Evolutionary conservation across 1,284 basidiomycete genomes (phyloP), one percentile per base, ranked within the genome.

Genomic region (Cutaneotrichosporon cavernicola): DNA sequence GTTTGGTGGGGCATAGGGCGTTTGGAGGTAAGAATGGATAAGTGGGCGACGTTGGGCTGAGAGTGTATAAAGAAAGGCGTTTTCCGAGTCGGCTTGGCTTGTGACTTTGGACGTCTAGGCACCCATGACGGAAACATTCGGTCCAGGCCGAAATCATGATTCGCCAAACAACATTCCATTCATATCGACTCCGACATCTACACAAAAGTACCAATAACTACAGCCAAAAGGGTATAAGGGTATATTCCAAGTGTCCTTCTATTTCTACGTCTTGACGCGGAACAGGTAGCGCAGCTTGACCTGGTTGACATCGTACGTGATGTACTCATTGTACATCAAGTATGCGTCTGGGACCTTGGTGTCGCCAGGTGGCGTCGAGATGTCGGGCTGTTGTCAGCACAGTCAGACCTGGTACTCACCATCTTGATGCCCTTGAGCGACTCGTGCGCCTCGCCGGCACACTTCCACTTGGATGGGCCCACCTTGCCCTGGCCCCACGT

Each of bases 301-400:
- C 60, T 65, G 63, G 31, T 40, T 26, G 49, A 66, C 49, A 52
- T 65, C 60, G 63, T 69, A 69, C n/a, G 56, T 34, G 32, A 69
- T 69, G 59, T 53, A 69, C 63, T 69, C 68, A 58, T 69, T 69
- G 68, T 69, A 69, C 46, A 36, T 30, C n/a, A 69, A 65, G 34
- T 58, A 58, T 3, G 52, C 65, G 43, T 43, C 46, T 7, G 38
- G 14, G 32, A 66, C 56, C 16, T 63, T 61, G 6, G 68, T 65
- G 40, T 40, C 26, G 6, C 58, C 67, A 0, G 63, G 66, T 4
- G 56, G 36, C 26, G 36, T 36, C 10, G 31, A 30, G 13, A 53
- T 22, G 55, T 63, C 63, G 40, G 63, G 65, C 60, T 60, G 26
- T 1, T 16, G 64, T 62, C 30, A 65, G 58, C 38, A 26, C 18